Percentiles rank a stretch among this genome's conserved stretches.
These are phyloP conservation scores for Chloromonas sp. DNA, from an alignment of 163 green algal species.

Conservation along the genomic window DNA sequence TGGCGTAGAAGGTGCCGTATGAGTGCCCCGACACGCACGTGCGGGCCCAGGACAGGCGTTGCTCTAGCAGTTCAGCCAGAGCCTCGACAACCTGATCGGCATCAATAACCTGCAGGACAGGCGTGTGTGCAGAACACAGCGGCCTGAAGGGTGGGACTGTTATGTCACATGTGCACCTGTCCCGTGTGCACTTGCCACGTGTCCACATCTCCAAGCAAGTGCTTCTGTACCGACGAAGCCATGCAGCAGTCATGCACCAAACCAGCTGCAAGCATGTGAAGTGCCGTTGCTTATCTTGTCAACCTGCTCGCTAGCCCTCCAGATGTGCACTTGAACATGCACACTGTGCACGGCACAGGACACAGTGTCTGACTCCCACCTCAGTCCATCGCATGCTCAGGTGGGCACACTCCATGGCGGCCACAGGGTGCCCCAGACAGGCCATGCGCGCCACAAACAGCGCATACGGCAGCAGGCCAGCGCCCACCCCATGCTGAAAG, in stretches of 20 bases:
- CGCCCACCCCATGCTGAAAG: slow-evolving; percentile 44
- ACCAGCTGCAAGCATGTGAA: slow-evolving; percentile 33
- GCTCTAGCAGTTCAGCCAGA: slow-evolving; percentile 9
- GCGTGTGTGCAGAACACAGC: too few relatives aligned
- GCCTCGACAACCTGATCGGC: slow-evolving; percentile 33
- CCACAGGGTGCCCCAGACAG: slow-evolving; percentile 19
- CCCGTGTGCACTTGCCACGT: too few relatives aligned
- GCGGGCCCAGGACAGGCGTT: not conserved
- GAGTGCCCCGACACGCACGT: slow-evolving; percentile 35
- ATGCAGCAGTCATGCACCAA: too few relatives aligned
- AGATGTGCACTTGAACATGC: too few relatives aligned
- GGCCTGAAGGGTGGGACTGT: too few relatives aligned
- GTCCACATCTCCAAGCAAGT: too few relatives aligned
- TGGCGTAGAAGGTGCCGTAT: slow-evolving; percentile 53
- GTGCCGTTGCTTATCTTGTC: slow-evolving; percentile 51
- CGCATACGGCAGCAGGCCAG: slow-evolving; percentile 53
- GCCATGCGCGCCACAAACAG: slow-evolving; percentile 32
- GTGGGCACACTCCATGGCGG: slow-evolving; percentile 44
- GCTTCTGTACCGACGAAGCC: too few relatives aligned
- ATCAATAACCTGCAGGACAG: slow-evolving; percentile 18
- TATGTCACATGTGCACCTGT: too few relatives aligned
- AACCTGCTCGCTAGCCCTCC: slow-evolving; percentile 5
- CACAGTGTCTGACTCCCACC: slow-evolving; percentile 31
- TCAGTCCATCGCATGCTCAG: slow-evolving; percentile 43
- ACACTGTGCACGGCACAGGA: slow-evolving; percentile 13